Conservation (phyloP, 2,329 filamentous ascomycete species). For the Sporothrix dimorphospora region DNA sequence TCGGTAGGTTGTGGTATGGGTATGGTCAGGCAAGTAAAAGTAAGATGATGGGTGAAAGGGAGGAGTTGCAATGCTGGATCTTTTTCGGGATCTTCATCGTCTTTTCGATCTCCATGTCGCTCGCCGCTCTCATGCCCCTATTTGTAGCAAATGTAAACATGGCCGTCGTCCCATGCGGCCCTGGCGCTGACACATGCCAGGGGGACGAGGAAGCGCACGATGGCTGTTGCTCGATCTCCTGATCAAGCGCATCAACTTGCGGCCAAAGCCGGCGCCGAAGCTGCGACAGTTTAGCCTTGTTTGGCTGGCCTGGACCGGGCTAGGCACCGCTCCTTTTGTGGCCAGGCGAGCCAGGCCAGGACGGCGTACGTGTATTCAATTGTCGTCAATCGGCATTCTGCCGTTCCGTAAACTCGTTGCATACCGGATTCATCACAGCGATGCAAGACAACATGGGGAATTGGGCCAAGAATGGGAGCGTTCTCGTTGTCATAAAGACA, state of each 20-base stretch:
- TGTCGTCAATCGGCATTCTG: background rate
- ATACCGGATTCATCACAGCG: background rate
- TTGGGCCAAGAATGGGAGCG: background rate
- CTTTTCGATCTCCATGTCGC: background rate
- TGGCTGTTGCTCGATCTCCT: background rate
- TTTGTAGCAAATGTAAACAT: constrained; percentile 1
- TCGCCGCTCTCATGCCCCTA: background rate
- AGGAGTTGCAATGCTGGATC: background rate
- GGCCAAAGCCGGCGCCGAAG: background rate
- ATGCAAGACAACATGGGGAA: background rate
- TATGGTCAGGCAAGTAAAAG: background rate
- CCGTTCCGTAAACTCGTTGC: background rate
- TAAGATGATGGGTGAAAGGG: background rate
- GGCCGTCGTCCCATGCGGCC: background rate
- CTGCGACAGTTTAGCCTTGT: background rate
- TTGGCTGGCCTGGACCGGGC: background rate
- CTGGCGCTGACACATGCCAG: constrained; percentile 9
- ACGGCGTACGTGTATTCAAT: background rate
- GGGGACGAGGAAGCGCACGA: background rate
- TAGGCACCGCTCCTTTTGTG: background rate
- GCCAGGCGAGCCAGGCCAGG: background rate
- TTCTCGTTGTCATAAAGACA: background rate
- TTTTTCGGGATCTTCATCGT: background rate
- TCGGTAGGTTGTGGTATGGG: background rate
- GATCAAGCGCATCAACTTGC: background rate